phyloP scores from a whole-genome alignment of 768 basidiomycete species.

The Russula olivacea region DNA sequence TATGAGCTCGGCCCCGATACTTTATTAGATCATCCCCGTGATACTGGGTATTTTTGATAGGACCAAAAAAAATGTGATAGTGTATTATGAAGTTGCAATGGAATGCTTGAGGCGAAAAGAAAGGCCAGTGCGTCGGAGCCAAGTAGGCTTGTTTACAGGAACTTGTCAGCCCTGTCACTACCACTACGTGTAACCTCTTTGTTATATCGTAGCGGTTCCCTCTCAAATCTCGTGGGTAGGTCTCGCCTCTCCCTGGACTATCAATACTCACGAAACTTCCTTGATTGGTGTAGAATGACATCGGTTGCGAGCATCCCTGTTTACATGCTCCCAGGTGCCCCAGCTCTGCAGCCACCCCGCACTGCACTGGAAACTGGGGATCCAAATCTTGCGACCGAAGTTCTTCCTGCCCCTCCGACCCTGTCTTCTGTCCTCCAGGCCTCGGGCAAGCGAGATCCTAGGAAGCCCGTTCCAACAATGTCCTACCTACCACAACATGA shows the following conservation, averaged over 20 bases:
- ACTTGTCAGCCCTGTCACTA: slow-evolving; percentile 23
- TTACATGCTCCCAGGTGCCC: slow-evolving; percentile 67
- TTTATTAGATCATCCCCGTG: not conserved
- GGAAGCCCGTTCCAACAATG: slow-evolving; percentile 59
- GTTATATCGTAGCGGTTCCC: slow-evolving; percentile 17
- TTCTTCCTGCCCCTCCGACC: slow-evolving; percentile 83
- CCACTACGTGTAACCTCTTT: slow-evolving; percentile 17
- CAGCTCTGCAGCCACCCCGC: slow-evolving; percentile 70
- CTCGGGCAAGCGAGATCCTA: slow-evolving; percentile 67
- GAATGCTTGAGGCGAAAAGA: slow-evolving; percentile 15
- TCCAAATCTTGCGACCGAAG: slow-evolving; percentile 71
- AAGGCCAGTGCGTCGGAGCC: slow-evolving; percentile 5
- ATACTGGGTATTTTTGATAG: not conserved
- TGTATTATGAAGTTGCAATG: slow-evolving; percentile 2
- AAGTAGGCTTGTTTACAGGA: slow-evolving; percentile 1
- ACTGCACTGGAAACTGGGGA: slow-evolving; percentile 65
- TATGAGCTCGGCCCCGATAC: not conserved
- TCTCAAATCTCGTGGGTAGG: slow-evolving; percentile 7
- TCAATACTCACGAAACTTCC: slow-evolving; percentile 9
- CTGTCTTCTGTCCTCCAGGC: slow-evolving; percentile 64
- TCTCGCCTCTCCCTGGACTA: not conserved
- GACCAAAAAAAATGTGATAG: not conserved
- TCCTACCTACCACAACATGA: slow-evolving; percentile 82
- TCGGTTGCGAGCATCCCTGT: slow-evolving; percentile 66
- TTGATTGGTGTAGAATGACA: slow-evolving; percentile 45